Evolutionary conservation across 2,329 filamentous ascomycete species (phyloP), one percentile per base, ranked within the genome.

Genomic region (Aureobasidium sp.): DNA sequence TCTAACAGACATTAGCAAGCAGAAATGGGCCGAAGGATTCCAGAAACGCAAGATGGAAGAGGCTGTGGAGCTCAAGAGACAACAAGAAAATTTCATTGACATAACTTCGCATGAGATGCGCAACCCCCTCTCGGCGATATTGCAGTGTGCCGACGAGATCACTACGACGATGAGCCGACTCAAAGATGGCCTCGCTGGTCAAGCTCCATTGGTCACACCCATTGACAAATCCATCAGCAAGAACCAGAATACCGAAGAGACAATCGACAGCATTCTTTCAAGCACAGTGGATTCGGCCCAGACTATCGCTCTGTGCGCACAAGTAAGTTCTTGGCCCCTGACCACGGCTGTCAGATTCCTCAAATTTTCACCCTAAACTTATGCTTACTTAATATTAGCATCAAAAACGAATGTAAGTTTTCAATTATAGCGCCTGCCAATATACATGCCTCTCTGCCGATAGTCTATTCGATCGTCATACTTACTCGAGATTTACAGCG

Each of bases 1-100:
- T 69, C 87, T 95, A 57, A 93, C 90, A 0, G 90, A 95, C 69
- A 95, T 96, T 66, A 91, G 88, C 20, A 84, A 88, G 60, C 89
- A 94, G 71, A 96, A 95, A 72, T 87, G 87, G 80, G 90, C 90
- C 1, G 90, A 95, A 73, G 86, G 87, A 51, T 85, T 91, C 37
- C 89, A 95, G 72, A 90, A 84, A 68, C 82, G 86, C 48, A 85
- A 89, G 63, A 87, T 89, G 69, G 84, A 92, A 69, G 90, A 94
- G 71, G 91, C 90, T 0, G 84, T 92, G 2, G 88, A 93, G 71
- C 80, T 91, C 64, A 94, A 94, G 73, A 80, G 86, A 5, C 87
- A 89, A 69, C 90, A 93, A 69, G 88, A 92, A 68, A 89, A 89
- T 66, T 91, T 91, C 68, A 90, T 92, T 68, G 55, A 58, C 15